Evolutionary conservation across 345 rosid genomes (phyloP).

Genomic region (Sisymbrium irio): DNA sequence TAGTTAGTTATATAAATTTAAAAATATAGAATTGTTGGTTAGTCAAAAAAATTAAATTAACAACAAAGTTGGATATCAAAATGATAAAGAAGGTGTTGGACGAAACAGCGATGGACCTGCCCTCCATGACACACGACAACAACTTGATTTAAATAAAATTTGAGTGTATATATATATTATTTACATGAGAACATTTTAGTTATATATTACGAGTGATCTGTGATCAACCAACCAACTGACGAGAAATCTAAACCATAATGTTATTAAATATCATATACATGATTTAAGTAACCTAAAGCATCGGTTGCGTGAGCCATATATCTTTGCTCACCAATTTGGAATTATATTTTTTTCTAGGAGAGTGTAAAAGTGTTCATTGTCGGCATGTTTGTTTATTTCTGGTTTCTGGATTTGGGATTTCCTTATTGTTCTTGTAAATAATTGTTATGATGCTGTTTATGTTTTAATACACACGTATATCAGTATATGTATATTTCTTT

Average conservation of each 20-base stretch:
- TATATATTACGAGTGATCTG: neutral
- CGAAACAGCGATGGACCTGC: slow-evolving; percentile 38
- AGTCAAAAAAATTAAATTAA: slow-evolving; percentile 26
- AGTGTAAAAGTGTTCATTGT: slow-evolving; percentile 25
- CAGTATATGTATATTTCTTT: neutral
- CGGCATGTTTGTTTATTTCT: slow-evolving; percentile 25
- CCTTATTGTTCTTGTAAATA: neutral
- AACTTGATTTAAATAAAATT: slow-evolving; percentile 2
- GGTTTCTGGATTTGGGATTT: slow-evolving; percentile 1
- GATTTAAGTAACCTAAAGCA: neutral
- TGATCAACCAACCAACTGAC: slow-evolving; percentile 21
- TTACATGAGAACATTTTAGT: slow-evolving; percentile 13
- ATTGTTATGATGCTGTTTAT: neutral
- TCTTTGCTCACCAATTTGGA: slow-evolving; percentile 1
- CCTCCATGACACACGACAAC: slow-evolving; percentile 33
- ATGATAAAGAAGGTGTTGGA: slow-evolving; percentile 25
- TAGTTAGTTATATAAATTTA: neutral
- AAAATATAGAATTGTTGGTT: slow-evolving; percentile 25
- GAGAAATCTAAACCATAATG: neutral
- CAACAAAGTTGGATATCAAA: slow-evolving; percentile 26
- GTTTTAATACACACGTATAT: neutral
- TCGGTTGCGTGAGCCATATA: slow-evolving; percentile 23
- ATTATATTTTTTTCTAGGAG: neutral
- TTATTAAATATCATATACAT: neutral
- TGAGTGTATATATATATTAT: slow-evolving; percentile 20